phyloP scores from a whole-genome alignment of 1,139 yeast genomes.

The Candida tropicalis region DNA sequence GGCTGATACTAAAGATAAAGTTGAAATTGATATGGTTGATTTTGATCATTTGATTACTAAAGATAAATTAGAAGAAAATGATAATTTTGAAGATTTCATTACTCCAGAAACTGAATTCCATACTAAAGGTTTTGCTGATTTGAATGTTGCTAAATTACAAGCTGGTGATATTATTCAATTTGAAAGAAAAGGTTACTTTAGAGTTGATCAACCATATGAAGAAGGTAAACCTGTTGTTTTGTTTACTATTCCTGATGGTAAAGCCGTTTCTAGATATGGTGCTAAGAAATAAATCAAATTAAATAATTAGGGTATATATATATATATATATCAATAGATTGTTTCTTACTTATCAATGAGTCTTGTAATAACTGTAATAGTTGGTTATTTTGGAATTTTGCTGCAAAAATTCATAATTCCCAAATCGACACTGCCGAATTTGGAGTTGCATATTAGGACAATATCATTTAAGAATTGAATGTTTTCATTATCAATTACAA shows the following conservation, averaged over 20 bases:
- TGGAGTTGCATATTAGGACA: too few species aligned
- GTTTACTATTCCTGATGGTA: conserved; percentile 97
- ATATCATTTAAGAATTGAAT: too few species aligned
- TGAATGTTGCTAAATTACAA: conserved; percentile 73
- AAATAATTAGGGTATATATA: not conserved
- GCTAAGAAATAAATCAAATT: conserved; percentile 41
- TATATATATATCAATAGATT: conserved; percentile 1
- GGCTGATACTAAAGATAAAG: conserved; percentile 75
- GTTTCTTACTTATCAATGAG: too few species aligned
- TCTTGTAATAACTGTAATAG: too few species aligned
- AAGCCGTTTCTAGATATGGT: conserved; percentile 82
- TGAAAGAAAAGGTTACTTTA: conserved; percentile 96
- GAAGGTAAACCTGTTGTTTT: conserved; percentile 71
- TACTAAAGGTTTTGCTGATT: conserved; percentile 76
- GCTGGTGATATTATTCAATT: conserved; percentile 90
- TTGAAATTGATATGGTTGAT: conserved; percentile 79
- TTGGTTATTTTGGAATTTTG: too few species aligned
- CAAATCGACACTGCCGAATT: too few species aligned
- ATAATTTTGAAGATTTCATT: conserved; percentile 88
- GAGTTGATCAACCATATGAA: conserved; percentile 67
- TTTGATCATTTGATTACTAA: conserved; percentile 95
- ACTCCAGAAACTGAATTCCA: conserved; percentile 89
- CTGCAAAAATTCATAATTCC: too few species aligned
- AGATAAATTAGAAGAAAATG: conserved; percentile 95
- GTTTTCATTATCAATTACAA: too few species aligned